A percentile compares a stretch with the other conserved stretches of the same genome.
Conservation (phyloP, 1,284 basidiomycete genomes). For the Apiotrichum mycotoxinovorans region DNA sequence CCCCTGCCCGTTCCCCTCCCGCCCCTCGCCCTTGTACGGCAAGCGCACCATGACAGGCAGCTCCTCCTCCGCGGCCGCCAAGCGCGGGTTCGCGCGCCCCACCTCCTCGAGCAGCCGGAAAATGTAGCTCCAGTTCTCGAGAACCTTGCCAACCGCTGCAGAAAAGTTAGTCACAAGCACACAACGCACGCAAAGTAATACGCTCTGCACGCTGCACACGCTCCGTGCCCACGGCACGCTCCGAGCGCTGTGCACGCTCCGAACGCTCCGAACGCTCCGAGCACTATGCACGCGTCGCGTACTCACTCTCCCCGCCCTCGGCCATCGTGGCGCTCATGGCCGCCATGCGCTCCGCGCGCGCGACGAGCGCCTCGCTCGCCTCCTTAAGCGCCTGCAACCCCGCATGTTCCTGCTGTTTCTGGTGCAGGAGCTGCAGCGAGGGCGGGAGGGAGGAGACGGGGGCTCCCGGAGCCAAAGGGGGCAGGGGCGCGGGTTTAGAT, state of each 20-base stretch:
- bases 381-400: constrained; percentile 45
- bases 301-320: constrained; percentile 50
- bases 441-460: constrained; percentile 29
- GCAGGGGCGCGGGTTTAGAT: no score
- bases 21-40: constrained; percentile 18
- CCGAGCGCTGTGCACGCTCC: no score
- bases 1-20: not conserved
- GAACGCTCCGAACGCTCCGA: no score
- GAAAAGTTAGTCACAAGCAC: no score
- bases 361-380: constrained; percentile 37
- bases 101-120: constrained; percentile 46
- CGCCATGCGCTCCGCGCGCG: constrained; percentile 42
- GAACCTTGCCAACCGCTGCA: constrained; percentile 42
- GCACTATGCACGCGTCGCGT: no score
- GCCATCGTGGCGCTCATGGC: constrained; percentile 50
- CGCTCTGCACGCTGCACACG: no score
- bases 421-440: constrained; percentile 36
- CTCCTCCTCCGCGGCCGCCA: constrained; percentile 18
- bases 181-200: no score
- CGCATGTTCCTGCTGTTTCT: constrained; percentile 50
- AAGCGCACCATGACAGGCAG: constrained; percentile 39
- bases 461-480: not conserved
- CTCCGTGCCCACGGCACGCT: no score
- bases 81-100: not conserved
- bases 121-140: constrained; percentile 47